Evolutionary conservation across 108 stramenopile genomes (phyloP).

Genomic region (Cyclotella atomus): DNA sequence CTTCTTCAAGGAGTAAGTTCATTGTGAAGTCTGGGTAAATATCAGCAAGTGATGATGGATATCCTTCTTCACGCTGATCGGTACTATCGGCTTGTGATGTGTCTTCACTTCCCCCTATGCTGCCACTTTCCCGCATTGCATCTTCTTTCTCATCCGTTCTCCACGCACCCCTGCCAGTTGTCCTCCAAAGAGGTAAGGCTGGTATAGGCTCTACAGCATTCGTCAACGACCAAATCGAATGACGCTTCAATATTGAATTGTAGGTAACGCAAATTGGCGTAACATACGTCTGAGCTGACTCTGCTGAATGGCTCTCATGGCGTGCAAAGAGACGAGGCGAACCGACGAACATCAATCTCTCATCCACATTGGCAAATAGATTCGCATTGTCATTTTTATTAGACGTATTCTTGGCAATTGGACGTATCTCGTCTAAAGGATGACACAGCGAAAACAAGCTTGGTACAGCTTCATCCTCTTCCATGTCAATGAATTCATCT

Average conservation of each 20-base stretch:
- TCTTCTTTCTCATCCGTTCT: neutral
- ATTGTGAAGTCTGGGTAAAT: constrained; percentile 47
- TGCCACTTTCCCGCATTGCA: neutral
- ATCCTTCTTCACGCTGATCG: neutral
- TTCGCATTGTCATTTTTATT: constrained; percentile 3
- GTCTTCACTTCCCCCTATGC: too few species aligned
- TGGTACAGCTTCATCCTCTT: constrained; percentile 39
- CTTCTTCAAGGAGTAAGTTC: constrained; percentile 25
- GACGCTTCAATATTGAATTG: constrained; percentile 21
- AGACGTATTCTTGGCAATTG: constrained; percentile 33
- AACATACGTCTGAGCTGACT: neutral
- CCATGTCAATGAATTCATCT: neutral
- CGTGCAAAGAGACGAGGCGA: constrained; percentile 40
- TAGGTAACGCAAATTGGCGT: constrained; percentile 48
- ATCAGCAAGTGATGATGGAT: constrained; percentile 34
- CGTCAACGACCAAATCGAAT: constrained; percentile 42
- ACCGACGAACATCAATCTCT: constrained; percentile 68
- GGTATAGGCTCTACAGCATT: constrained; percentile 19
- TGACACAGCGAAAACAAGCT: constrained; percentile 77
- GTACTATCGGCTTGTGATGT: neutral
- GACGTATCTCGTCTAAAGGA: constrained; percentile 80
- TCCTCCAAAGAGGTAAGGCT: constrained; percentile 43
- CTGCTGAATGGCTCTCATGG: neutral
- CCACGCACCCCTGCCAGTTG: constrained; percentile 39
- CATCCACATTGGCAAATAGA: constrained; percentile 57